Evolutionary conservation across 345 rosid species (phyloP), one percentile per base, ranked within the genome.

Genomic region (Noccaea bulbosa): DNA sequence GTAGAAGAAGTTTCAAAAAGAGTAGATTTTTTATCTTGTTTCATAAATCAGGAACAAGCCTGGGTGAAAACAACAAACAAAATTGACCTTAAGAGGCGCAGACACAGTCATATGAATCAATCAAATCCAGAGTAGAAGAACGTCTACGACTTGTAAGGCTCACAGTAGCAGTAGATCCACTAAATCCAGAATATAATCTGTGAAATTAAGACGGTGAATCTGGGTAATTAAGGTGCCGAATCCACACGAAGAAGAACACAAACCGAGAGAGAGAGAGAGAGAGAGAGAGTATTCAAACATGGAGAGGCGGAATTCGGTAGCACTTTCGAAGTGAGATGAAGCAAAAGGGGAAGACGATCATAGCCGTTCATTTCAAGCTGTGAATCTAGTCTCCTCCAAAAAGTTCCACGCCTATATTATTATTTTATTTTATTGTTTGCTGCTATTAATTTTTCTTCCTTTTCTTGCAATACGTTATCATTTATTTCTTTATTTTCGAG

Each of bases 261-360:
- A 67, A 67, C 59, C 75, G 62, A 63, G 33, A 37, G 1, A 62
- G 65, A 61, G 49, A 61, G 70, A 61, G 47, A 65, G 58, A 76
- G 44, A 51, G 52, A 70, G 56, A 59, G 50, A 50, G 37, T 74
- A 71, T 80, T 85, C 88, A 90, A 92, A 92, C 81, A 77, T 65
- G 73, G 78, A 84, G 88, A 77, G 89, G 94, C 86, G 92, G 92
- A 82, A 47, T 58, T 33, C 50, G 69, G 58, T 58, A 78, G 49
- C 77, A 34, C 47, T 65, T 69, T 70, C 48, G 61, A 41, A 51
- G 40, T 51, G 1, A n/a, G 83, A 83, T 85, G 34, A 62, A 3
- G 12, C 6, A 16, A 49, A 16, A 50, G 62, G 62, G 60, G n/a
- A 4, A 57, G 11, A n/a, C 47, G 65, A 77, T 79, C 75, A 16